Percentiles rank a stretch among this genome's conserved stretches.
phyloP scores from a whole-genome alignment of 1,284 basidiomycete genomes.

The Xerocomus nothofagi region DNA sequence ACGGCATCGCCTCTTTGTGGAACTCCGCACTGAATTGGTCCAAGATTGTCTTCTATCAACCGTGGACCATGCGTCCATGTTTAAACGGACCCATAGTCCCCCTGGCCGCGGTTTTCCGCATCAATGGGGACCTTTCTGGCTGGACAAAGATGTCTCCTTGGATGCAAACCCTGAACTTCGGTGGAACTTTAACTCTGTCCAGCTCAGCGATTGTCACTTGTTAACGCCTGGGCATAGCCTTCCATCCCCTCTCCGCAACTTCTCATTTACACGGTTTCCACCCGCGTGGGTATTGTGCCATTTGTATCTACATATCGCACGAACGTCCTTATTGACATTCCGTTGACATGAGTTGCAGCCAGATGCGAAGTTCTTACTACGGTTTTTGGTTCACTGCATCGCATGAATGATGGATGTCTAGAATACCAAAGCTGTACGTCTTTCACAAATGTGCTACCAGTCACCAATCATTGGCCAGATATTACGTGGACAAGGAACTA shows the following conservation, averaged over 20 bases:
- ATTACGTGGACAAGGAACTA: neutral
- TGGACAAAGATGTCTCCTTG: neutral
- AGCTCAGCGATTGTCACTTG: conserved; percentile 20
- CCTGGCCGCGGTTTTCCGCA: neutral
- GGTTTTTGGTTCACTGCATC: conserved; percentile 3
- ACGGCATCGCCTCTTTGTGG: conserved; percentile 16
- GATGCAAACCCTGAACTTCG: neutral
- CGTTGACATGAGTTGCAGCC: neutral
- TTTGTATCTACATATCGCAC: conserved; percentile 5
- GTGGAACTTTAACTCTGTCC: conserved; percentile 11
- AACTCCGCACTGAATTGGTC: neutral
- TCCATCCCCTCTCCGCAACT: neutral
- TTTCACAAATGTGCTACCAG: neutral
- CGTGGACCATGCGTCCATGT: neutral
- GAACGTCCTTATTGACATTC: neutral
- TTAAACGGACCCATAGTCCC: neutral
- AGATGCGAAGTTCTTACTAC: conserved; percentile 1
- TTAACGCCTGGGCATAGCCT: conserved; percentile 10
- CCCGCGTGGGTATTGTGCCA: conserved; percentile 1
- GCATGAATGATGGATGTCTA: conserved; percentile 2
- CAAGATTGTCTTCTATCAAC: conserved; percentile 10
- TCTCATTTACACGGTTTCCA: conserved; percentile 2
- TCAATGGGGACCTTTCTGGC: conserved; percentile 1
- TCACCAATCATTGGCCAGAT: neutral
- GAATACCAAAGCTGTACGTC: conserved; percentile 14